Evolutionary conservation across 2,329 filamentous ascomycete genomes (phyloP), one percentile per base, ranked within the genome.

Genomic region (Beauveria bassiana): DNA sequence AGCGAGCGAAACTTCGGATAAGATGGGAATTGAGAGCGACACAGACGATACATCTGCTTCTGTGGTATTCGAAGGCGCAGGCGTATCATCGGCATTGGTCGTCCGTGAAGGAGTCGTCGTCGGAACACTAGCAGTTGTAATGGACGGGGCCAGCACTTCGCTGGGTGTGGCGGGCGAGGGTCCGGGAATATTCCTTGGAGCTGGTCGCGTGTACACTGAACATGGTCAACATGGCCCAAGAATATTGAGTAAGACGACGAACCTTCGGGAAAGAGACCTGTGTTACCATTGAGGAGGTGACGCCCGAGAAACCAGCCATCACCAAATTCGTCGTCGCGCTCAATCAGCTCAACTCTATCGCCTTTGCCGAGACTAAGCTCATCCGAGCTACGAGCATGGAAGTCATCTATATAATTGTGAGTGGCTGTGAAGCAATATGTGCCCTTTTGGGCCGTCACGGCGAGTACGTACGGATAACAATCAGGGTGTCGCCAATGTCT

Each of bases 331-430:
- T 95, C 90, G 72, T 95, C 90, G 69, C 90, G 84, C 76, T 95
- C 90, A 65, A 93, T 85, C 65, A 96, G 78, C 77, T 93, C 88
- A 64, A 96, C 88, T 65, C 89, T 86, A 70, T 95, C 90, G 68
- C 90, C 93, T 71, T 96, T 96, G 61, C 85, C 80, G 66, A 99
- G 81, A 68, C 86, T 96, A 70, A 99, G 81, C 80, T 99, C 95
- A 76, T 99, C 95, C 62, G 90, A 89, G 74, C 92, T 96, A 67
- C 95, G 87, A 62, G 93, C 93, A 68, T 87, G 80, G 74, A 99
- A 98, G 76, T 97, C 92, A 77, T 99, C 91, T 96, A 62, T 50
- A 61, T 46, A 49, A 38, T 45, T 47, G 50, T 64, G 24, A 58
- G 52, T 22, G 50, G 31, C 16, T 50, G 42, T 18, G 16, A 26